Conservation (phyloP, 2,329 filamentous ascomycete genomes). For the Lasiodiplodia hormozganensis region DNA sequence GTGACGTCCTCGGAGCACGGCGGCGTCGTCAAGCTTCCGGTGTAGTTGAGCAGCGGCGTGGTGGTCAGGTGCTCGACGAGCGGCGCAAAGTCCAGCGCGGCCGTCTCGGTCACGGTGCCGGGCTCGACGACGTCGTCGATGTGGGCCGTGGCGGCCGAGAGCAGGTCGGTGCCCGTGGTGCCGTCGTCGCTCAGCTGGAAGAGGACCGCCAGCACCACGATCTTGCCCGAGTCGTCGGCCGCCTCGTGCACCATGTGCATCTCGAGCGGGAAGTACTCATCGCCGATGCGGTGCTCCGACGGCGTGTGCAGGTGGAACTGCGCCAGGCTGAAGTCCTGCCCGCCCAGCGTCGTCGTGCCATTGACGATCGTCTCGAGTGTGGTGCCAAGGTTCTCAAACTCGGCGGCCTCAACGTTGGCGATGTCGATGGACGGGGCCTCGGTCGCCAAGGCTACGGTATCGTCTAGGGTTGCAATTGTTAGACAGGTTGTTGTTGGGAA, state of each 20-base stretch:
- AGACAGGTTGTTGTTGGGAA: neutral
- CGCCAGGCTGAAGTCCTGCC: constrained; percentile 52
- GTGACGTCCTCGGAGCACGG: constrained; percentile 65
- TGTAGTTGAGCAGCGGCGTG: constrained; percentile 58
- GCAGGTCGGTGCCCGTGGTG: constrained; percentile 38
- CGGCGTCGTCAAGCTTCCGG: constrained; percentile 67
- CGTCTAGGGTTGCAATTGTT: constrained; percentile 34
- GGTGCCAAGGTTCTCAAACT: constrained; percentile 65
- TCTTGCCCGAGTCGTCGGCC: constrained; percentile 43
- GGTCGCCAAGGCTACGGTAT: constrained; percentile 40
- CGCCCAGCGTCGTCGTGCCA: constrained; percentile 54
- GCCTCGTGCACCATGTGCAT: constrained; percentile 67
- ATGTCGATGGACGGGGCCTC: constrained; percentile 46
- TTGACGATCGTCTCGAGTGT: constrained; percentile 64
- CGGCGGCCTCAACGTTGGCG: constrained; percentile 52
- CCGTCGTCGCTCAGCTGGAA: constrained; percentile 50
- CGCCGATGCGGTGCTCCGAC: constrained; percentile 62
- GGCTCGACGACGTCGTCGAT: constrained; percentile 49
- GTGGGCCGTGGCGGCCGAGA: constrained; percentile 41
- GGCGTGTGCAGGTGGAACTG: constrained; percentile 70
- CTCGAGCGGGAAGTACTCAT: constrained; percentile 56
- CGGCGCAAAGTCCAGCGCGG: constrained; percentile 52
- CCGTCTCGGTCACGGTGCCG: constrained; percentile 49
- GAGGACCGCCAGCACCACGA: constrained; percentile 52
- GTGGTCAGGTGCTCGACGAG: constrained; percentile 48